These are phyloP conservation scores for Fusarium sp. DNA, from an alignment of 2,329 filamentous ascomycete species.

Conservation along the genomic window DNA sequence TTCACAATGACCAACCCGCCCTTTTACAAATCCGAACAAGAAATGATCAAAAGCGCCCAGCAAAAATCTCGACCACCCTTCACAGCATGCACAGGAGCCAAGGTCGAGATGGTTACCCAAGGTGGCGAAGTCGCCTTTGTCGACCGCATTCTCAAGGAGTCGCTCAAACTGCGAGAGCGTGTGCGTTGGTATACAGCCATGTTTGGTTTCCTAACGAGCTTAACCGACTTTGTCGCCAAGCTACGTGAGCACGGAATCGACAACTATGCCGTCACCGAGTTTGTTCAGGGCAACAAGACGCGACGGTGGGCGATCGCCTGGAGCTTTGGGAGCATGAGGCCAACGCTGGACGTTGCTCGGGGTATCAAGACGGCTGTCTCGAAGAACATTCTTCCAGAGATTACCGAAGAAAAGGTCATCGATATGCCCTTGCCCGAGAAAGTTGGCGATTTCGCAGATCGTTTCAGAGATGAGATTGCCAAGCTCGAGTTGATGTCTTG, in stretches of 20 bases:
- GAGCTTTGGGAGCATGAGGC: constrained; percentile 79
- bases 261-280: constrained; percentile 86
- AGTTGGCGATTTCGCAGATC: constrained; percentile 49
- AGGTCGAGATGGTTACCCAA: constrained; percentile 84
- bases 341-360: constrained; percentile 60
- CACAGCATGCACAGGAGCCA: constrained; percentile 80
- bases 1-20: constrained; percentile 96
- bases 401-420: constrained; percentile 53
- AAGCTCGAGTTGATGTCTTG: constrained; percentile 70
- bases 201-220: constrained; percentile 82
- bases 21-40: constrained; percentile 82
- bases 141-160: constrained; percentile 76
- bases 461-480: constrained; percentile 58
- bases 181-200: constrained; percentile 93
- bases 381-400: constrained; percentile 57
- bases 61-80: constrained; percentile 75
- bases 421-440: constrained; percentile 59
- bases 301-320: constrained; percentile 89
- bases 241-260: constrained; percentile 66
- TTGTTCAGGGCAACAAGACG: constrained; percentile 82
- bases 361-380: constrained; percentile 53
- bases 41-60: constrained; percentile 73
- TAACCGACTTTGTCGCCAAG: constrained; percentile 70
- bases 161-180: constrained; percentile 64
- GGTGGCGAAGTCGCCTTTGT: constrained; percentile 86